phyloP scores from a whole-genome alignment of 2,329 filamentous ascomycete genomes.

The Chalaropsis ovoidea region DNA sequence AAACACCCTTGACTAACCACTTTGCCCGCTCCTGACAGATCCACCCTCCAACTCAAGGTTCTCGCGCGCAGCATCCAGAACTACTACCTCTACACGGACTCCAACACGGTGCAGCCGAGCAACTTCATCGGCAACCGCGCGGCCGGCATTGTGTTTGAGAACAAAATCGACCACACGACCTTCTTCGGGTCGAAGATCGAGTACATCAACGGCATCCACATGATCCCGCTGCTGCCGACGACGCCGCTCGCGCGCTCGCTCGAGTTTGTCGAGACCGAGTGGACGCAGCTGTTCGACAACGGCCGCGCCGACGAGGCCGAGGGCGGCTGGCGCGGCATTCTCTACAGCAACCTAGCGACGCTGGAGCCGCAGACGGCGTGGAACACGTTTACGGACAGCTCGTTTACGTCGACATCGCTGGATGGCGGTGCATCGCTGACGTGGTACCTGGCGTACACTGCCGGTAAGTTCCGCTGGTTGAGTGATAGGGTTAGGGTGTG shows the following conservation, averaged over 20 bases:
- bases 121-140: slow-evolving; percentile 75
- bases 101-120: slow-evolving; percentile 60
- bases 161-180: slow-evolving; percentile 87
- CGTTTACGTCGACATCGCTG: slow-evolving; percentile 58
- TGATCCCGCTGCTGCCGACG: slow-evolving; percentile 64
- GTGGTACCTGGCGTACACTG: slow-evolving; percentile 74
- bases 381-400: slow-evolving; percentile 58
- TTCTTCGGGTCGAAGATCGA: slow-evolving; percentile 70
- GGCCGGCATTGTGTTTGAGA: slow-evolving; percentile 70
- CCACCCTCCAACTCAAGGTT: slow-evolving; percentile 75
- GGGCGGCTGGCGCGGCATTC: slow-evolving; percentile 76
- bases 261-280: slow-evolving; percentile 71
- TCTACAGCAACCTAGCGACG: slow-evolving; percentile 73
- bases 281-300: slow-evolving; percentile 64
- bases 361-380: slow-evolving; percentile 61
- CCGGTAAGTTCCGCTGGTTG: slow-evolving; percentile 45
- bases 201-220: slow-evolving; percentile 69
- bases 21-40: slow-evolving; percentile 34
- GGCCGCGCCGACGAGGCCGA: slow-evolving; percentile 53
- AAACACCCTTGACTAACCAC: neutral
- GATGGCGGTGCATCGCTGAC: slow-evolving; percentile 76
- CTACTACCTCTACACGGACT: slow-evolving; percentile 70
- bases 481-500: neutral
- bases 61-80: slow-evolving; percentile 60
- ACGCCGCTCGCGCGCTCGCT: slow-evolving; percentile 56